phyloP scores from a whole-genome alignment of 2,329 filamentous ascomycete species.

The Hortaea werneckii region DNA sequence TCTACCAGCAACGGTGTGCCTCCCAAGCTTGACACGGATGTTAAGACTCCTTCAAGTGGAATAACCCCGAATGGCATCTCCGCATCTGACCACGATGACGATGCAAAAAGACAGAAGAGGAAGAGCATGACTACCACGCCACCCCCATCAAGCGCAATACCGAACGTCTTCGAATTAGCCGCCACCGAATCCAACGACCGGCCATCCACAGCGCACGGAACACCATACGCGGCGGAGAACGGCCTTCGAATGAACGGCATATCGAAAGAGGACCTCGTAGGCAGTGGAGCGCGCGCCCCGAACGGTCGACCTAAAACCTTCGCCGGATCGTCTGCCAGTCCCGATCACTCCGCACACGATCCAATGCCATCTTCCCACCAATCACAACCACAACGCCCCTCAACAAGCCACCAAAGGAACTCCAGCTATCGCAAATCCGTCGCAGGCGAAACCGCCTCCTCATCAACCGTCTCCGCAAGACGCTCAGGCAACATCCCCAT shows the following conservation, averaged over 20 bases:
- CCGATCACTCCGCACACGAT: slow-evolving; percentile 1
- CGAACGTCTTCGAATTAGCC: slow-evolving; percentile 16
- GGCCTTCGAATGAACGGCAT: slow-evolving; percentile 24
- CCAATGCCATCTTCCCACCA: slow-evolving; percentile 1
- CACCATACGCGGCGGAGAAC: slow-evolving; percentile 16
- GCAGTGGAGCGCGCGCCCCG: slow-evolving; percentile 4
- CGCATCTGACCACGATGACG: background rate
- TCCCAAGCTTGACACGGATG: slow-evolving; percentile 13
- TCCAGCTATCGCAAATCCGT: background rate
- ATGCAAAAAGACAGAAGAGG: background rate
- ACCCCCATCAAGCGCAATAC: slow-evolving; percentile 1
- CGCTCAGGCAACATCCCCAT: background rate
- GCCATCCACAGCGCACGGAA: slow-evolving; percentile 15
- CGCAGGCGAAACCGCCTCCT: background rate
- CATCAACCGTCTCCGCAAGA: background rate
- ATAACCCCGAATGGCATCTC: background rate
- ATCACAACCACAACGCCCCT: background rate
- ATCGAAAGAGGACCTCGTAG: slow-evolving; percentile 13
- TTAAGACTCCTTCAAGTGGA: slow-evolving; percentile 1
- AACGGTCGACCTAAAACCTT: slow-evolving; percentile 19
- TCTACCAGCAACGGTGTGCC: slow-evolving; percentile 13
- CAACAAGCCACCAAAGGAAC: too few species aligned
- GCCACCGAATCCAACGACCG: slow-evolving; percentile 14
- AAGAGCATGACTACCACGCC: slow-evolving; percentile 3
- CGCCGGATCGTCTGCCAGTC: slow-evolving; percentile 6